Base-by-base conservation (phyloP, 768 basidiomycete species). In the Gyrodon lividus region DNA sequence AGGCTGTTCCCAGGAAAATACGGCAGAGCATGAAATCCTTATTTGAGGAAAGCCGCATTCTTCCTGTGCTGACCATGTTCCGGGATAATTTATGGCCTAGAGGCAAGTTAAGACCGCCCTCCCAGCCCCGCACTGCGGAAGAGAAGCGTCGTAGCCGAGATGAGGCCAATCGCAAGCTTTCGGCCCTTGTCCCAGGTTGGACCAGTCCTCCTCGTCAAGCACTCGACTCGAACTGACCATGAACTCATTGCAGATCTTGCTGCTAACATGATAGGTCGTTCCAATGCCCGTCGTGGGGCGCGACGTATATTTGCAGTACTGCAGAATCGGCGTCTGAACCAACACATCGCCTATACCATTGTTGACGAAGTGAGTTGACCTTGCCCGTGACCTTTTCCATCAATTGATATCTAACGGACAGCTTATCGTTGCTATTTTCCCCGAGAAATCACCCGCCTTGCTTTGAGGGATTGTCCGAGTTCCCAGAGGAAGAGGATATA, bases 241-340 rank as follows among this genome's bases (percentile, higher is more conserved):
- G 39, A 44, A 20, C 48, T 31, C 20, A 14, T 31, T 43, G 8
- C 58, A 97, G 96, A 98, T 63, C 71, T 98, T 46, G 94, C 92
- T 28, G 92, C 96, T 6, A 98, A 97, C 61, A 93, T 98, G 88
- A 98, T 98, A 58, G 97, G 97, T n/a, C 81, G 94, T 26, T 87
- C 90, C 3, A 98, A 99, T 64, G 94, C 96, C 16, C 83, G 94
- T 12, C 80, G 94, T 38, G 97, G 95, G 14, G 94, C 96, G 8
- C 79, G 93, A 35, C 79, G 93, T 43, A 89, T 97, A 54, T 98
- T 98, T 66, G 86, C 93, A 5, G 92, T 96, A 2, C 66, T 98
- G 38, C 97, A 99, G 70, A 97, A 98, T 65, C 81, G 85, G 42
- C 82, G 96, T n/a, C 75, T 98, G 28, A 97, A 96, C 68, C 92